A percentile compares a stretch with the other conserved stretches of the same genome.
phyloP scores from a whole-genome alignment of 345 rosid genomes.

The Clarkia xantiana region DNA sequence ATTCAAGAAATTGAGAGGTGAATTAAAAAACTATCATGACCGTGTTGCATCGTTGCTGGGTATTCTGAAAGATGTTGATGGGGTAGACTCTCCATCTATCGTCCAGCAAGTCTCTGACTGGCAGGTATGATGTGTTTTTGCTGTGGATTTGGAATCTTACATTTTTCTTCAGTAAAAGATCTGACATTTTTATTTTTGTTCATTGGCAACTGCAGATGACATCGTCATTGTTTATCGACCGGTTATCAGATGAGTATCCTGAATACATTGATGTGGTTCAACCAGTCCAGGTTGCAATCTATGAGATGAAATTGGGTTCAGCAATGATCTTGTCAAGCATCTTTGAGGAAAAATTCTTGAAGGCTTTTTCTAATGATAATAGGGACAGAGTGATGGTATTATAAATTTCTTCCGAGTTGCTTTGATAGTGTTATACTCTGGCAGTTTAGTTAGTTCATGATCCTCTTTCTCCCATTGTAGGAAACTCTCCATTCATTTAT shows the following conservation, averaged over 20 bases:
- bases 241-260: slow-evolving; percentile 42
- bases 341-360: slow-evolving; percentile 26
- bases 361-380: slow-evolving; percentile 27
- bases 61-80: slow-evolving; percentile 24
- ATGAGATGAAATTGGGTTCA: slow-evolving; percentile 80
- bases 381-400: slow-evolving; percentile 50
- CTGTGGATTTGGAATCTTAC: not conserved
- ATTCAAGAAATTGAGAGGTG: slow-evolving; percentile 46
- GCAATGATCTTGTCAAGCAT: slow-evolving; percentile 43
- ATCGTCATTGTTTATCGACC: slow-evolving; percentile 46
- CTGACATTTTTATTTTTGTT: not conserved
- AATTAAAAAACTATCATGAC: slow-evolving; percentile 46
- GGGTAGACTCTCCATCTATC: slow-evolving; percentile 33
- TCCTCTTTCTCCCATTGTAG: slow-evolving; percentile 21
- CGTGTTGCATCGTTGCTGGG: slow-evolving; percentile 26
- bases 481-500: slow-evolving; percentile 53
- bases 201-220: slow-evolving; percentile 47
- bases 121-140: slow-evolving; percentile 43
- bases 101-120: slow-evolving; percentile 50
- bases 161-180: not conserved
- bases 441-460: no score
- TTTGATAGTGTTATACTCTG: not conserved
- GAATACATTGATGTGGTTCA: slow-evolving; percentile 63
- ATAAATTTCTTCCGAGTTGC: not conserved
- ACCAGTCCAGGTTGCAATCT: slow-evolving; percentile 86